phyloP scores from a whole-genome alignment of 2,329 filamentous ascomycete genomes.

The Tolypocladium guangdongense region DNA sequence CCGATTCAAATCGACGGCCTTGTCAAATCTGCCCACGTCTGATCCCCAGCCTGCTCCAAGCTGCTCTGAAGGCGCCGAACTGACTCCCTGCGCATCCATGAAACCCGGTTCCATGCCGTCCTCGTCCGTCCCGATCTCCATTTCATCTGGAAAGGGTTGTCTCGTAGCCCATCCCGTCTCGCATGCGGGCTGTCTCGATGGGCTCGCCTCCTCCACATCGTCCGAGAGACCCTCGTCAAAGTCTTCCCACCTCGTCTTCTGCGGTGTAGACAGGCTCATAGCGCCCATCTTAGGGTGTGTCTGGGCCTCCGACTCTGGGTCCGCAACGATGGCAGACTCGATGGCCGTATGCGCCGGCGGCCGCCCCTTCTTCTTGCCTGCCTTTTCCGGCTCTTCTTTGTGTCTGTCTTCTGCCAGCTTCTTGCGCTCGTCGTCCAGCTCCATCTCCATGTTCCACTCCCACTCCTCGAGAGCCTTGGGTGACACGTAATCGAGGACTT shows the following conservation, averaged over 20 bases:
- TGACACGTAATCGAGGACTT: conserved; percentile 48
- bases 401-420: conserved; percentile 14
- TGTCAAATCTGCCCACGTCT: background rate
- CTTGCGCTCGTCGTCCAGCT: conserved; percentile 28
- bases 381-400: conserved; percentile 1
- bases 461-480: conserved; percentile 44
- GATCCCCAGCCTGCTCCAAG: background rate
- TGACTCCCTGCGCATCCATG: background rate
- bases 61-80: background rate
- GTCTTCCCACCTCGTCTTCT: conserved; percentile 18
- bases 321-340: conserved; percentile 15
- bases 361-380: conserved; percentile 11
- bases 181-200: conserved; percentile 15
- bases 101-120: background rate
- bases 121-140: background rate
- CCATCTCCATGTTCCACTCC: conserved; percentile 35
- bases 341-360: conserved; percentile 16
- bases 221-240: conserved; percentile 18
- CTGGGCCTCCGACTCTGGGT: conserved; percentile 11
- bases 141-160: background rate
- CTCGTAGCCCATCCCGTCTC: conserved; percentile 8
- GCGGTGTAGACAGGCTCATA: conserved; percentile 25
- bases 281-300: conserved; percentile 16
- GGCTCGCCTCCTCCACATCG: conserved; percentile 13
- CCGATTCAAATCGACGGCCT: background rate